Percentiles rank a stretch among this genome's conserved stretches.
These are phyloP conservation scores for Verticillium klebahnii DNA, from an alignment of 2,329 filamentous ascomycete species.

Conservation along the genomic window DNA sequence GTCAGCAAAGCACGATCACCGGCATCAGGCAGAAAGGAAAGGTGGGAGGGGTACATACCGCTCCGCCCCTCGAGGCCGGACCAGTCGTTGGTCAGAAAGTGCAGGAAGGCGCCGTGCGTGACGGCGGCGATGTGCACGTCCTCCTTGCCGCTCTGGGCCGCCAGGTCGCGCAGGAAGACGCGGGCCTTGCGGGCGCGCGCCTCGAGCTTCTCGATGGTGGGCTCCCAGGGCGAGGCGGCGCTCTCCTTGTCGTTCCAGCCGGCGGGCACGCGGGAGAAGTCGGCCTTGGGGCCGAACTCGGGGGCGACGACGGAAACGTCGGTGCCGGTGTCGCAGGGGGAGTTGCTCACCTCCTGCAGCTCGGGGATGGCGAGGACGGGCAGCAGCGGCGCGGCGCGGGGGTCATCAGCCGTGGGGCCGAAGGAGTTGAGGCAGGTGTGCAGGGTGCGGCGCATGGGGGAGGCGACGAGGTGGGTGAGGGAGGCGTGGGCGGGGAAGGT, in stretches of 20 bases:
- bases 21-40: not conserved
- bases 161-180: constrained; percentile 46
- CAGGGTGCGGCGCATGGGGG: constrained; percentile 75
- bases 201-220: constrained; percentile 48
- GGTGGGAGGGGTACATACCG: constrained; percentile 26
- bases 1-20: not conserved
- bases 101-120: constrained; percentile 78
- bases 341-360: constrained; percentile 71
- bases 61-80: constrained; percentile 44
- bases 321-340: constrained; percentile 73
- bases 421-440: constrained; percentile 73
- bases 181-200: constrained; percentile 58
- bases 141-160: constrained; percentile 40
- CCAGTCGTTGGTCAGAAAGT: constrained; percentile 83
- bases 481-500: constrained; percentile 60
- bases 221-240: constrained; percentile 37
- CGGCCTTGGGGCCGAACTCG: constrained; percentile 60
- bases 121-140: constrained; percentile 64
- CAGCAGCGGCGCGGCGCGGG: constrained; percentile 26
- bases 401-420: constrained; percentile 38
- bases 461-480: constrained; percentile 69
- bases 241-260: constrained; percentile 68
- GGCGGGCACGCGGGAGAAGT: constrained; percentile 55
- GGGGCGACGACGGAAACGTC: constrained; percentile 45
- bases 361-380: constrained; percentile 64